A percentile compares a stretch with the other conserved stretches of the same genome.
Evolutionary conservation across 257 asterid species (phyloP).

Genomic region (Solanum pennellii): DNA sequence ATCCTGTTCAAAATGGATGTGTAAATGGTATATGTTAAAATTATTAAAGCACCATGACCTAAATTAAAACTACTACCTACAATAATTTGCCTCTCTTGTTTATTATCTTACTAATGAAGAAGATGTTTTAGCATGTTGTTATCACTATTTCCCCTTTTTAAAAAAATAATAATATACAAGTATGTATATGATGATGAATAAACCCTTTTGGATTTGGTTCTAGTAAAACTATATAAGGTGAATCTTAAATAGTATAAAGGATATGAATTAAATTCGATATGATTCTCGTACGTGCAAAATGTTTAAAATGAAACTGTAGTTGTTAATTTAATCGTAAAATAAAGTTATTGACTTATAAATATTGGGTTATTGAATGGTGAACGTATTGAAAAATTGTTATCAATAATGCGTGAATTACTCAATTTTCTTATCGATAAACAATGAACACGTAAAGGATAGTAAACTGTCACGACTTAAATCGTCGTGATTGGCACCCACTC

Average conservation of each 20-base stretch:
- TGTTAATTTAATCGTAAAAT: too few species aligned
- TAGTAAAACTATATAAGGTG: background rate
- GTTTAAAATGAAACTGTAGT: too few species aligned
- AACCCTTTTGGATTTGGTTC: background rate
- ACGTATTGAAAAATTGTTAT: too few species aligned
- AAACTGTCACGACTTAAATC: accelerated
- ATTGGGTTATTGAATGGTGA: too few species aligned
- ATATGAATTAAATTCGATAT: background rate
- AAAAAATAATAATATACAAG: too few species aligned
- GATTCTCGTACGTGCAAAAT: background rate
- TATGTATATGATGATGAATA: background rate
- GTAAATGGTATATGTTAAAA: background rate
- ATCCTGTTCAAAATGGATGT: background rate
- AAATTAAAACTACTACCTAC: background rate
- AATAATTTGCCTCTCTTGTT: background rate
- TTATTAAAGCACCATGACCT: background rate
- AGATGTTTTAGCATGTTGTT: background rate
- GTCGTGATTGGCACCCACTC: too few species aligned
- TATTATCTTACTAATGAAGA: background rate
- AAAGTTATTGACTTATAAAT: too few species aligned
- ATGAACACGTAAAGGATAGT: too few species aligned
- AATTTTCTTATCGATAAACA: too few species aligned
- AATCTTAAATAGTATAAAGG: background rate
- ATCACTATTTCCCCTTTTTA: background rate
- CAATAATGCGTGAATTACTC: accelerated